Conservation (phyloP, 495 filamentous ascomycete genomes). For the Penicillium atrosanguineum region DNA sequence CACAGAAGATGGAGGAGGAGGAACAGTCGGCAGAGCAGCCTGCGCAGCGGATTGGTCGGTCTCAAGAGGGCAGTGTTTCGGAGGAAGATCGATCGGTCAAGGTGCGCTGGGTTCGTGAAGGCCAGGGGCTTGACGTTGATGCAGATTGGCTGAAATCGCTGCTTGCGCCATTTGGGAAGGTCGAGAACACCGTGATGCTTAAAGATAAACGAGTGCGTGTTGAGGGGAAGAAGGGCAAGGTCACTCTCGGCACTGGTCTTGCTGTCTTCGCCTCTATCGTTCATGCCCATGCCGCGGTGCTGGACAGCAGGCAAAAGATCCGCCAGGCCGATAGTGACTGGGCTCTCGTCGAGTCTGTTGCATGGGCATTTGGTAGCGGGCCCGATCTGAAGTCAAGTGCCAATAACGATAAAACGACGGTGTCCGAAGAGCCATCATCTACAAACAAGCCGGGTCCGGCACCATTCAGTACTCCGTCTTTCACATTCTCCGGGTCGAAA, state of each 20-base stretch:
- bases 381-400: conserved; percentile 38
- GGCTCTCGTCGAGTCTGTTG: conserved; percentile 51
- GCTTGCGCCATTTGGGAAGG: conserved; percentile 54
- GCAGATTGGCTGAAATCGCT: conserved; percentile 41
- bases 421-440: conserved; percentile 3
- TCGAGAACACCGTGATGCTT: conserved; percentile 53
- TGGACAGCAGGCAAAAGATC: conserved; percentile 49
- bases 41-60: conserved; percentile 39
- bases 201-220: conserved; percentile 54
- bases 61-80: conserved; percentile 47
- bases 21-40: conserved; percentile 29
- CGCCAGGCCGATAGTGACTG: conserved; percentile 36
- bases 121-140: conserved; percentile 40
- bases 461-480: conserved; percentile 31
- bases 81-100: conserved; percentile 60
- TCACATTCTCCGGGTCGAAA: conserved; percentile 39
- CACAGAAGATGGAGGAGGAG: conserved; percentile 24
- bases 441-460: too few species aligned
- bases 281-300: conserved; percentile 57
- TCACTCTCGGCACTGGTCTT: conserved; percentile 51
- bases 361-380: conserved; percentile 54
- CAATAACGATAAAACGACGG: background rate
- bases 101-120: conserved; percentile 56
- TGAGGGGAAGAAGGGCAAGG: conserved; percentile 52
- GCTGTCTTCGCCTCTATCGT: conserved; percentile 59